Conservation (phyloP, 1,284 basidiomycete species). For the Heterobasidion occidentale region DNA sequence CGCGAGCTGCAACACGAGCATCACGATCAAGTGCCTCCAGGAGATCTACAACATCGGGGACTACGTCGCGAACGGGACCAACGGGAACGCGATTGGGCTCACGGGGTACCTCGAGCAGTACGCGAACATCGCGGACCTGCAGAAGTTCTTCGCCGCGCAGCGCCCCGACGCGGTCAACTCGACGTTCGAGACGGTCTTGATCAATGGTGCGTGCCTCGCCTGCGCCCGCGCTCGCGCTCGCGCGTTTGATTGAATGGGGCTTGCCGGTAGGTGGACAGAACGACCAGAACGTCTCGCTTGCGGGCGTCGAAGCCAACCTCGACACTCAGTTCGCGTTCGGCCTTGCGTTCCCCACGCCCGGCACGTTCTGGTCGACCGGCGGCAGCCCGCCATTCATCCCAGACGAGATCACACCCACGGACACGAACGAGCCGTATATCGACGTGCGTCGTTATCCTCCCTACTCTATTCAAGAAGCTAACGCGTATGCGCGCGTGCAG, state of each 20-base stretch:
- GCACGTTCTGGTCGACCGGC: constrained; percentile 54
- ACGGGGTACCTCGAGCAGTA: constrained; percentile 50
- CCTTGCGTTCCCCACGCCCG: constrained; percentile 38
- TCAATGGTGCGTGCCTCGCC: constrained; percentile 17
- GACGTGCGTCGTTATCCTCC: too few relatives aligned
- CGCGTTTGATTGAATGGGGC: too few relatives aligned
- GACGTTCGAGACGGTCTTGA: constrained; percentile 36
- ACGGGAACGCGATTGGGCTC: constrained; percentile 43
- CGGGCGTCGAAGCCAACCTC: constrained; percentile 65
- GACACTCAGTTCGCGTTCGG: constrained; percentile 66
- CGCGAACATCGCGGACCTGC: constrained; percentile 42
- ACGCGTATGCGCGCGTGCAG: constrained; percentile 17
- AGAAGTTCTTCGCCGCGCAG: constrained; percentile 26
- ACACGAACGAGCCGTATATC: constrained; percentile 63
- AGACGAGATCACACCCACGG: constrained; percentile 23
- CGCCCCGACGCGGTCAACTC: constrained; percentile 21
- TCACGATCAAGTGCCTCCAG: constrained; percentile 29
- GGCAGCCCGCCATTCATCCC: constrained; percentile 38
- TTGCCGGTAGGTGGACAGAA: constrained; percentile 45
- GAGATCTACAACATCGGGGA: constrained; percentile 44
- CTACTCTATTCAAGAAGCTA: too few relatives aligned
- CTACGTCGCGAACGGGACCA: constrained; percentile 27
- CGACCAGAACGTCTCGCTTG: constrained; percentile 41
- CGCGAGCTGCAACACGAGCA: constrained; percentile 24
- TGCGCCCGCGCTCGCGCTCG: neutral